Evolutionary conservation across 352 stramenopile species (phyloP).

Genomic region (Phytopythium montanum): DNA sequence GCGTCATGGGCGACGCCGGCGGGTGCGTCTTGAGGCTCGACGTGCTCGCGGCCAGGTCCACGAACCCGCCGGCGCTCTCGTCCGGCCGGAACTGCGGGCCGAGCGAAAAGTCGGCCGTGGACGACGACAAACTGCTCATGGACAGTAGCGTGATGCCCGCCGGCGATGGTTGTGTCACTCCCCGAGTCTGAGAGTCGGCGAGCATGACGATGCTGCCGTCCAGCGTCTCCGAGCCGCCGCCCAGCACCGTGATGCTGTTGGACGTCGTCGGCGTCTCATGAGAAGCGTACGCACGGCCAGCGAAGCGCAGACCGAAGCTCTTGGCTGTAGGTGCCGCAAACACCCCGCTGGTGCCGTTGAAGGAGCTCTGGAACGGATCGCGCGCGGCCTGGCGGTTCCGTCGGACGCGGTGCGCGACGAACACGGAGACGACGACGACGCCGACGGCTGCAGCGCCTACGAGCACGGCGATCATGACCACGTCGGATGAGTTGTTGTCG

Average conservation of each 20-base stretch:
- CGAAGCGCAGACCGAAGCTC: conserved; percentile 7
- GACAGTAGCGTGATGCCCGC: conserved; percentile 10
- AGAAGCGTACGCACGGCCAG: conserved; percentile 14
- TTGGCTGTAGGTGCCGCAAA: conserved; percentile 15
- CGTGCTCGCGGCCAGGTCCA: conserved; percentile 21
- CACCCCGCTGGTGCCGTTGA: conserved; percentile 22
- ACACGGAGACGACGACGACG: conserved; percentile 40
- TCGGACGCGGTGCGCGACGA: conserved; percentile 39
- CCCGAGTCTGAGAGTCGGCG: conserved; percentile 14
- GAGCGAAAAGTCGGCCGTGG: conserved; percentile 26
- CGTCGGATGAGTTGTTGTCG: conserved; percentile 16
- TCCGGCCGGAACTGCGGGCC: conserved; percentile 33
- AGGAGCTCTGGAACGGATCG: conserved; percentile 26
- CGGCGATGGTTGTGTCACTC: conserved; percentile 7
- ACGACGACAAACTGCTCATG: conserved; percentile 15
- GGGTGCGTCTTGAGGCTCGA: conserved; percentile 7
- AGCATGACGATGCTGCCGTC: conserved; percentile 19
- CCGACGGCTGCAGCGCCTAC: conserved; percentile 35
- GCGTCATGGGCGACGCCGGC: conserved; percentile 2
- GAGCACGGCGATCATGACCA: conserved; percentile 40
- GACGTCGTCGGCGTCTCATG: conserved; percentile 16
- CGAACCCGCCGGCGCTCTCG: conserved; percentile 24
- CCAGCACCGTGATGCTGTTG: conserved; percentile 15
- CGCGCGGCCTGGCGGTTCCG: conserved; percentile 18
- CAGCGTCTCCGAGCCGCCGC: conserved; percentile 10